phyloP scores from a whole-genome alignment of 305 asterid species.

The Fraxinus baroniana region DNA sequence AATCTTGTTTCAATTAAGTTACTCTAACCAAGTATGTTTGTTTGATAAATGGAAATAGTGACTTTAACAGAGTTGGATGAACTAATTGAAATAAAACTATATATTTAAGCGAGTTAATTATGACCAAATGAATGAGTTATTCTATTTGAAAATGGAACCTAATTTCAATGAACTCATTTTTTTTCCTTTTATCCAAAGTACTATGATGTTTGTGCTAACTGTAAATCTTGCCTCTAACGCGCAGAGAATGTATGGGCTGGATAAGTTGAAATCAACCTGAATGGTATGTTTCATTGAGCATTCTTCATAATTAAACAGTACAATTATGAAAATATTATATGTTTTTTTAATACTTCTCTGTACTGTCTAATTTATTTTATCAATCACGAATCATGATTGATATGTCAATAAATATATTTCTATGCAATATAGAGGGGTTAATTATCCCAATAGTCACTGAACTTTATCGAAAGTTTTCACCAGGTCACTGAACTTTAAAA shows the following conservation, averaged over 20 bases:
- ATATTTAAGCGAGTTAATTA: not conserved
- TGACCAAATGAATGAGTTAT: not conserved
- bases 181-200: not conserved
- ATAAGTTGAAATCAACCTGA: constrained; percentile 38
- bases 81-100: not conserved
- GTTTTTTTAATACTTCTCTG: not conserved
- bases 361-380: not conserved
- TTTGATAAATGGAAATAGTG: too few species aligned
- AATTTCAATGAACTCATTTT: not conserved
- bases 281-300: not conserved
- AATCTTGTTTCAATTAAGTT: not conserved
- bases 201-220: not conserved
- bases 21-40: not conserved
- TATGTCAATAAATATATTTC: not conserved
- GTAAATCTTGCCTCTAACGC: not conserved
- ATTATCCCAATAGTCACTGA: too few species aligned
- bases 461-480: too few species aligned
- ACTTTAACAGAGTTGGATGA: not conserved
- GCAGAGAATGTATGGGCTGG: constrained; percentile 40
- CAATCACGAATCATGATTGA: not conserved
- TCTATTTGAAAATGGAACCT: not conserved
- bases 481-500: too few species aligned
- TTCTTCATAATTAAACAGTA: not conserved
- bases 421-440: not conserved
- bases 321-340: not conserved